Base-by-base conservation (phyloP, 2,329 filamentous ascomycete species). In the Colletotrichum salicis region DNA sequence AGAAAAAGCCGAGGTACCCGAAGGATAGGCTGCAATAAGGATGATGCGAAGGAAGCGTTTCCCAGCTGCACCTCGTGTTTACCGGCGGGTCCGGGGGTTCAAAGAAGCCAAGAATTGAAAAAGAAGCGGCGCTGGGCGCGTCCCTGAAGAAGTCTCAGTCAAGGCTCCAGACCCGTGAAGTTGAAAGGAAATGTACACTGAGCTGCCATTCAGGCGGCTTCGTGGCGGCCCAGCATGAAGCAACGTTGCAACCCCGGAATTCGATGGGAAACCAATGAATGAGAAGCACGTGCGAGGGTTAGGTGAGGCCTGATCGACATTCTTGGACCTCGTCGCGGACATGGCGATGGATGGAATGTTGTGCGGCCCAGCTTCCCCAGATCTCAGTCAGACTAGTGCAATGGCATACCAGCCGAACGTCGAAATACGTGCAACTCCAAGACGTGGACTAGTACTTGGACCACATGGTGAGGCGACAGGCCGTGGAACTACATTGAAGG, bases 61-160 rank as follows among this genome's bases (percentile, higher is more conserved):
- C 54, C 37, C 1, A 27, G 60, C 54, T 33, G 60, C 15, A 31
- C 54, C 35, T 69, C 60, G 66, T 59, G 58, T 69, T 58, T 64
- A 41, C 60, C 41, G 52, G 60, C 37, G 31, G 54, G 29, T 24
- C 24, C 66, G 29, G 37, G 24, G n/a, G n/a, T 29, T 5, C 15
- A 24, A 27, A 27, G 15, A 22, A 37, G 54, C 24, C 37, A 41
- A 64, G 12, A 10, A 22, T 31, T 27, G 31, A 33, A 45, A 4
- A 45, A 7, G n/a, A 6, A 15, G 22, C 11, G 10, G 41, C 4
- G n/a, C n/a, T 19, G 22, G 10, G 22, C n/a, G 11, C 4, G 15
- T 59, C 27, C 31, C 22, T 57, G n/a, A 45, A n/a, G 35, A 29
- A 19, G 12, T 41, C 8, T n/a, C 3, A 8, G 41, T 41, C 15